phyloP scores from a whole-genome alignment of 768 basidiomycete species.

The Suillus plorans region DNA sequence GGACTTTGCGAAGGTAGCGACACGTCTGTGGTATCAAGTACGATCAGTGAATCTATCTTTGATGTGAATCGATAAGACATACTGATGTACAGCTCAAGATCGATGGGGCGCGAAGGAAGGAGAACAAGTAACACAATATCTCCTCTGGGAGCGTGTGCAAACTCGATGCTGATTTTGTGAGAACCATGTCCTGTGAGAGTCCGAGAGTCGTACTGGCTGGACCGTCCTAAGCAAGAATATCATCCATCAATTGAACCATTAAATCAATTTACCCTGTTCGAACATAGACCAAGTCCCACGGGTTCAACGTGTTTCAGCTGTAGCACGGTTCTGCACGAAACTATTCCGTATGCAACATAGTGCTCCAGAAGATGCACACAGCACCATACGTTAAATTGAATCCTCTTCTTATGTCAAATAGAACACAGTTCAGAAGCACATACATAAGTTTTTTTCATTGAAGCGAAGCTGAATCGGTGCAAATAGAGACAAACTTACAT shows the following conservation, averaged over 20 bases:
- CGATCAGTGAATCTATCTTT: neutral
- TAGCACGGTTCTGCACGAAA: neutral
- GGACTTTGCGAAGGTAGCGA: conserved; percentile 1
- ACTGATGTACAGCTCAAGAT: neutral
- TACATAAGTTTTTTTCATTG: neutral
- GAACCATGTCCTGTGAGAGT: neutral
- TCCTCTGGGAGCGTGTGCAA: neutral
- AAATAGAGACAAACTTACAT: conserved; percentile 6
- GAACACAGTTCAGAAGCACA: neutral
- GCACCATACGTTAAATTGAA: neutral
- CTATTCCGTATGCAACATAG: neutral
- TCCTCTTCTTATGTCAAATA: neutral
- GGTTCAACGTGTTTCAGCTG: neutral
- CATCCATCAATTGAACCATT: neutral
- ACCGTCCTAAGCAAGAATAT: neutral
- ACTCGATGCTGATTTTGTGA: neutral
- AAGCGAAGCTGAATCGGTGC: neutral
- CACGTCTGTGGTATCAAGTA: neutral
- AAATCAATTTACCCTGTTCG: neutral
- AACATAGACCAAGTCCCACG: neutral
- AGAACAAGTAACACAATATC: neutral
- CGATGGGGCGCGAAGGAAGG: neutral
- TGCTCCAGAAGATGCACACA: neutral
- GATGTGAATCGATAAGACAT: neutral
- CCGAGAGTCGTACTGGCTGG: neutral